Evolutionary conservation across 345 rosid species (phyloP).

Genomic region (Brassica incana): DNA sequence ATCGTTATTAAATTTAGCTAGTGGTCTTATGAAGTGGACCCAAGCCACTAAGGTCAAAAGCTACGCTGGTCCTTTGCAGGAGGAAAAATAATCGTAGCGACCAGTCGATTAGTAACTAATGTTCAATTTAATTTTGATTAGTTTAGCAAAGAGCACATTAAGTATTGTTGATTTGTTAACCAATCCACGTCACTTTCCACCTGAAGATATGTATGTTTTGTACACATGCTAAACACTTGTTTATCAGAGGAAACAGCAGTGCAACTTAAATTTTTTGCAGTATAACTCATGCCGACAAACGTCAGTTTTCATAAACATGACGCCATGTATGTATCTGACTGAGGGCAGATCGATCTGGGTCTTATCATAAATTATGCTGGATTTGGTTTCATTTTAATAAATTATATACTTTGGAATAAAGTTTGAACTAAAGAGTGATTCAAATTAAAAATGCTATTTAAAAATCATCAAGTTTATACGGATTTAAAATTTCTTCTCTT

Average conservation of each 20-base stretch:
- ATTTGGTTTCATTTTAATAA: not conserved
- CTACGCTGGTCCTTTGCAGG: not conserved
- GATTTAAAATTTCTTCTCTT: not conserved
- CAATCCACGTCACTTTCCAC: conserved; percentile 24
- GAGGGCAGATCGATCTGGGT: not conserved
- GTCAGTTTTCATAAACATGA: conserved; percentile 9
- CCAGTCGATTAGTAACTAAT: conserved; percentile 1
- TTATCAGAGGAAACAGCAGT: not conserved
- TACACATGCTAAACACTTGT: conserved; percentile 12
- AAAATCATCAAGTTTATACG: not conserved
- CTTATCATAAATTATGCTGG: not conserved
- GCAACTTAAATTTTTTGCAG: not conserved
- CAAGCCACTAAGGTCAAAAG: conserved; percentile 24
- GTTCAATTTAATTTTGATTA: not conserved
- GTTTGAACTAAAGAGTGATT: not conserved
- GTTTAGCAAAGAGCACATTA: not conserved
- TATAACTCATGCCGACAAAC: conserved; percentile 25
- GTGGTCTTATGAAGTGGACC: conserved; percentile 24
- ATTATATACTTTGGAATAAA: not conserved
- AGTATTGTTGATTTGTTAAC: not conserved
- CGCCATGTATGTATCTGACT: conserved; percentile 12
- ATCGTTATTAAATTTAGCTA: not conserved
- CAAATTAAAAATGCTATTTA: not conserved
- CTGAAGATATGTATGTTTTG: not conserved
- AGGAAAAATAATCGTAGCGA: conserved; percentile 4